Evolutionary conservation across 2,329 filamentous ascomycete genomes (phyloP).

Genomic region (Hortaea sp.): DNA sequence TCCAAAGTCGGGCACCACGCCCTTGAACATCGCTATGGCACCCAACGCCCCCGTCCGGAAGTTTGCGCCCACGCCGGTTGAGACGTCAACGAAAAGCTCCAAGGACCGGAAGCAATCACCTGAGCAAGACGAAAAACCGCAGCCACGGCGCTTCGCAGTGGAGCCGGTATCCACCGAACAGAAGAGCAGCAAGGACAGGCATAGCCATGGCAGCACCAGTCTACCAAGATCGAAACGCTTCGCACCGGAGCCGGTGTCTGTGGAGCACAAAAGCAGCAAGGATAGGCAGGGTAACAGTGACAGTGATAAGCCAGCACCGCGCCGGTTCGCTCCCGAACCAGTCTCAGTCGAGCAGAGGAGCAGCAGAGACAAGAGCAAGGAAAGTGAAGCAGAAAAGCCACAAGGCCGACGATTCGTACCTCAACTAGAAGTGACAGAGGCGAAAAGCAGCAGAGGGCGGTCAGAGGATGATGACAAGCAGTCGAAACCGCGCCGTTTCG

Average conservation of each 20-base stretch:
- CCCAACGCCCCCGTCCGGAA: slow-evolving; percentile 6
- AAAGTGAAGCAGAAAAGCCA: slow-evolving; percentile 16
- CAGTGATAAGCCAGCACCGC: slow-evolving; percentile 12
- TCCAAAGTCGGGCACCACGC: too few species aligned
- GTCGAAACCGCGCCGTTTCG: slow-evolving; percentile 44
- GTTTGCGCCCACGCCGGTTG: slow-evolving; percentile 7
- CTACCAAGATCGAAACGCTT: slow-evolving; percentile 7
- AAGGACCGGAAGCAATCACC: slow-evolving; percentile 22
- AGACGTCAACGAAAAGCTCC: slow-evolving; percentile 9
- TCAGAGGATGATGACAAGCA: slow-evolving; percentile 22
- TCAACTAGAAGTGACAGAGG: slow-evolving; percentile 46
- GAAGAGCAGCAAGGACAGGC: slow-evolving; percentile 37
- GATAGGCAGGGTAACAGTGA: slow-evolving; percentile 5
- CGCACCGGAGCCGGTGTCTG: slow-evolving; percentile 8
- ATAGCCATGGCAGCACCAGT: too few species aligned
- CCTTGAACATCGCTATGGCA: slow-evolving; percentile 7
- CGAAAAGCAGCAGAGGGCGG: slow-evolving; percentile 18
- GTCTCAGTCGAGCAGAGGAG: slow-evolving; percentile 32
- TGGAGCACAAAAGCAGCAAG: slow-evolving; percentile 22
- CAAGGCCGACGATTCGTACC: slow-evolving; percentile 53
- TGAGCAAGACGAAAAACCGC: slow-evolving; percentile 10
- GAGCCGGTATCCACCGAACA: slow-evolving; percentile 64
- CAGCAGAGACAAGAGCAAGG: slow-evolving; percentile 23
- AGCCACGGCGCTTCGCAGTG: slow-evolving; percentile 48
- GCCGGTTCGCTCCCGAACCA: slow-evolving; percentile 57